Evolutionary conservation across 2,329 filamentous ascomycete genomes (phyloP).

Genomic region (Stemphylium vesicarium): DNA sequence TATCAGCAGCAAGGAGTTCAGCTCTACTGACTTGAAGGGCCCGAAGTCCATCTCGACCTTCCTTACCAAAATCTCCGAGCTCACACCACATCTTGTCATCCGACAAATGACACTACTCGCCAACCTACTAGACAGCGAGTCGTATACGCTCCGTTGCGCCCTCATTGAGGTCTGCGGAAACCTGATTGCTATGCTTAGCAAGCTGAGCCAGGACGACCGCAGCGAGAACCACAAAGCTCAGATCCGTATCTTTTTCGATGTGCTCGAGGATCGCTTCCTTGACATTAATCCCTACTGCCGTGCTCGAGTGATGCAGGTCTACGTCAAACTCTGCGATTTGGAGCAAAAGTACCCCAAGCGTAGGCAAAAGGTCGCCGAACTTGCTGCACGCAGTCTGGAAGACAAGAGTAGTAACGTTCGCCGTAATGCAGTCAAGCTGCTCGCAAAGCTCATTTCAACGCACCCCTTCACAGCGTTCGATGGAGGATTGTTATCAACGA

Average conservation of each 20-base stretch:
- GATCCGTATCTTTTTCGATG: slow-evolving; percentile 95
- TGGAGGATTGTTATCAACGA: slow-evolving; percentile 75
- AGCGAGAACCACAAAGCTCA: slow-evolving; percentile 94
- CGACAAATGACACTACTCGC: slow-evolving; percentile 97
- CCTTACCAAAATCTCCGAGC: slow-evolving; percentile 88
- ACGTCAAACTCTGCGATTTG: slow-evolving; percentile 88
- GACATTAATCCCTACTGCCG: slow-evolving; percentile 97
- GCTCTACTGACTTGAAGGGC: slow-evolving; percentile 91
- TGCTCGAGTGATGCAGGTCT: slow-evolving; percentile 90
- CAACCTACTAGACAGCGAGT: slow-evolving; percentile 96
- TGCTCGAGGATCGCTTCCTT: slow-evolving; percentile 92
- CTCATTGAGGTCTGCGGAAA: slow-evolving; percentile 98
- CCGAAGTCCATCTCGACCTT: slow-evolving; percentile 97
- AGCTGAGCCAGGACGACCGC: slow-evolving; percentile 77
- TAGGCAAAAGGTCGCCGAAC: slow-evolving; percentile 82
- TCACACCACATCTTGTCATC: slow-evolving; percentile 89
- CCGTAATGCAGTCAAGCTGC: slow-evolving; percentile 90
- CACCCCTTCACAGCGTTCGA: slow-evolving; percentile 78
- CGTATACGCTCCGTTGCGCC: slow-evolving; percentile 90
- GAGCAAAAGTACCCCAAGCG: slow-evolving; percentile 90
- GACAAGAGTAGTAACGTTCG: slow-evolving; percentile 99
- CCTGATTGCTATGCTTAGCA: slow-evolving; percentile 87
- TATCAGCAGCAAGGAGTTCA: slow-evolving; percentile 97
- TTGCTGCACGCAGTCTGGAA: slow-evolving; percentile 87
- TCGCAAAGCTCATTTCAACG: slow-evolving; percentile 86